Conservation (phyloP, 805 yeast species). For the Kodamaea hsintzibuensis region DNA sequence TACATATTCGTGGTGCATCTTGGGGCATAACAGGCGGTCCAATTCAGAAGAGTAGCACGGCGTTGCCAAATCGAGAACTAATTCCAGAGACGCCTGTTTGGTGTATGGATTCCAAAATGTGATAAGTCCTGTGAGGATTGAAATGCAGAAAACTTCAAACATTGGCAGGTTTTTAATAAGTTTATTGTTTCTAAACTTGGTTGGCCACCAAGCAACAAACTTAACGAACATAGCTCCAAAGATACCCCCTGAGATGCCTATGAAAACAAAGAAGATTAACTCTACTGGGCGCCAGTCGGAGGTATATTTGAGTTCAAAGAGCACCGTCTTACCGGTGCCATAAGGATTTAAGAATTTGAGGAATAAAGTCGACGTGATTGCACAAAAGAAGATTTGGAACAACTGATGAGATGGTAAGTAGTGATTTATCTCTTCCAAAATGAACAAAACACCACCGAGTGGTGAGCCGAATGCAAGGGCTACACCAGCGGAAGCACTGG, state of each 20-base stretch:
- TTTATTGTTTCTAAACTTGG: conserved; percentile 32
- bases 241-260: conserved; percentile 55
- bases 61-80: conserved; percentile 50
- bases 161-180: conserved; percentile 39
- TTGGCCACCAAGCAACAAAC: conserved; percentile 49
- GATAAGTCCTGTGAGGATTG: conserved; percentile 46
- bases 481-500: conserved; percentile 60
- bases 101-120: conserved; percentile 53
- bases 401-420: conserved; percentile 55
- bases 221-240: conserved; percentile 53
- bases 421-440: conserved; percentile 57
- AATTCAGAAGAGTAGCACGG: conserved; percentile 40
- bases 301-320: conserved; percentile 50
- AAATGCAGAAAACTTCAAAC: conserved; percentile 46
- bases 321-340: conserved; percentile 58
- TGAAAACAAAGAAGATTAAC: conserved; percentile 42
- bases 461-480: conserved; percentile 64
- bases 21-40: conserved; percentile 33
- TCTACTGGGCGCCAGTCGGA: conserved; percentile 56
- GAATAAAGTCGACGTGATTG: conserved; percentile 52
- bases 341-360: conserved; percentile 56
- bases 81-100: conserved; percentile 48
- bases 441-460: conserved; percentile 57
- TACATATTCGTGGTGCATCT: conserved; percentile 24
- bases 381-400: conserved; percentile 56